A percentile compares a stretch with the other conserved stretches of the same genome.
Evolutionary conservation across 352 stramenopile species (phyloP).

Genomic region (Nothophytophthora sp.): DNA sequence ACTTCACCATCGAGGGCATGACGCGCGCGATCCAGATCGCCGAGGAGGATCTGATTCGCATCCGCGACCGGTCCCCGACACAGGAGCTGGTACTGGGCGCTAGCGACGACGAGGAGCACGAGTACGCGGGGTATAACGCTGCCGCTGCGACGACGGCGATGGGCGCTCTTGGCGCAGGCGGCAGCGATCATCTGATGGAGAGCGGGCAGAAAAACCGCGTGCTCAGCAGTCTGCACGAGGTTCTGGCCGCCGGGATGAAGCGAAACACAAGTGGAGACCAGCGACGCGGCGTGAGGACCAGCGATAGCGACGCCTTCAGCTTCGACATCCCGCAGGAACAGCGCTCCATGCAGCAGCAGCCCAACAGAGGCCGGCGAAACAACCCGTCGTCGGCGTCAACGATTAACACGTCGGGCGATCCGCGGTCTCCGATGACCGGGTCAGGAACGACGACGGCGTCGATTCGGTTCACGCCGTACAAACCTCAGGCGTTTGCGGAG

Average conservation of each 20-base stretch:
- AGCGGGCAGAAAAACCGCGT: conserved; percentile 24
- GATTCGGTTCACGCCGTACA: conserved; percentile 81
- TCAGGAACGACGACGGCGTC: conserved; percentile 20
- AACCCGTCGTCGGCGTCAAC: conserved; percentile 32
- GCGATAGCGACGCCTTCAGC: conserved; percentile 22
- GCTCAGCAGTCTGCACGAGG: conserved; percentile 29
- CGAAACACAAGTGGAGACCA: conserved; percentile 28
- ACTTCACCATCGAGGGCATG: conserved; percentile 91
- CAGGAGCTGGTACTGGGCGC: conserved; percentile 35
- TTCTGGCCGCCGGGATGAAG: conserved; percentile 24
- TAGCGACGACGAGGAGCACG: conserved; percentile 14
- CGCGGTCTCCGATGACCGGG: conserved; percentile 1
- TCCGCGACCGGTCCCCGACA: conserved; percentile 48
- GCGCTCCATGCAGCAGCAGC: conserved; percentile 17
- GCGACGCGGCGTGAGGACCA: conserved; percentile 12
- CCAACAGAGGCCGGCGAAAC: conserved; percentile 2
- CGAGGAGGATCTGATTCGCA: conserved; percentile 58
- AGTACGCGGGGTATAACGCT: conserved; percentile 1
- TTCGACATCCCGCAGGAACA: conserved; percentile 39
- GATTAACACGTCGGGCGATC: conserved; percentile 7
- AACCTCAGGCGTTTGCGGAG: conserved; percentile 70
- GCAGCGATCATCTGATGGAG: conserved; percentile 15
- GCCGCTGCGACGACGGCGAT: conserved; percentile 27
- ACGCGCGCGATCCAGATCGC: conserved; percentile 68
- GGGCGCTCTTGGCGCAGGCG: conserved; percentile 5